Base-by-base conservation (phyloP, 2,329 filamentous ascomycete species). In the Ceratocystis cacaofunesta region DNA sequence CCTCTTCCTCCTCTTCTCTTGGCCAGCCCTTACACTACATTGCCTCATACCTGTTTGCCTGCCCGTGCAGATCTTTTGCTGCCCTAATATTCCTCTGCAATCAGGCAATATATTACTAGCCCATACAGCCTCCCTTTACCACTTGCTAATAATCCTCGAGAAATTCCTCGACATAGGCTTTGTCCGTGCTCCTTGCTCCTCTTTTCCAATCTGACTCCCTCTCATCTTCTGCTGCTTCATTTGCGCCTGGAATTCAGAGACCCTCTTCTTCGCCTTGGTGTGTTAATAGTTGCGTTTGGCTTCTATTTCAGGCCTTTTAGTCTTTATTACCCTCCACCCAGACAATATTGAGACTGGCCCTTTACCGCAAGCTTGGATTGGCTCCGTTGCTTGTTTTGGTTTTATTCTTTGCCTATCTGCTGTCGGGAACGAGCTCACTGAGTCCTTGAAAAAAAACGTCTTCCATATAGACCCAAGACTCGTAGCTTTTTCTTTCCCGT, bases 401-500 rank as follows among this genome's bases (percentile, higher is more conserved):
- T 7, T 28, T 10, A 2, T 28, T 57, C 8, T 30, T 50, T 50
- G n/a, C 44, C 22, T 25, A 52, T 52, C 22, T 28, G 52, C 28
- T 32, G 28, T 25, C 17, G 28, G 28, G 52, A 58, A 32, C 52
- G 22, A 58, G 52, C 52, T 10, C 52, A 36, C 52, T 30, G 52
- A 36, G 52, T 58, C 25, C 52, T 58, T 58, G 52, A 22, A 57
- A 36, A 30, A 30, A 57, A 30, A n/a, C n/a, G 22, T 58, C 52
- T 32, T 32, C 25, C 52, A 58, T 58, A 58, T 58, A 58, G 52
- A 58, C 52, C 32, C 52, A 30, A 58, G 52, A 15, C 52, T 58
- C 52, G 52, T 58, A 17, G 52, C 52, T 58, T 17, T 22, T 58
- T 10, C 28, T 32, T 12, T n/a, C 28, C 52, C 12, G 15, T 32